phyloP scores from a whole-genome alignment of 179 eudicot species.

The Kewa caespitosa region DNA sequence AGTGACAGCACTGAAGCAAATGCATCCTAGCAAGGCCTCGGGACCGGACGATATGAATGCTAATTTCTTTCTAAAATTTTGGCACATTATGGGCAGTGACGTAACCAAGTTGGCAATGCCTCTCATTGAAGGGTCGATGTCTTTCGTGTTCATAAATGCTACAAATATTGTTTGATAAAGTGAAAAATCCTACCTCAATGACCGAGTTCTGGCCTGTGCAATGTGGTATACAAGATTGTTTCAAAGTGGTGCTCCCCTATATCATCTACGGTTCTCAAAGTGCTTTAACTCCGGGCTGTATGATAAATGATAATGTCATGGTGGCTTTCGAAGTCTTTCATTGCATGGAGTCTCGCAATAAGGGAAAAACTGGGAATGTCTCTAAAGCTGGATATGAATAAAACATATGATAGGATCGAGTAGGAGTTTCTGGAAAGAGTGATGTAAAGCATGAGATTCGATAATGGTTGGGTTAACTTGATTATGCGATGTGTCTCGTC shows the following conservation, averaged over 20 bases:
- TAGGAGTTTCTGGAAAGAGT: neutral
- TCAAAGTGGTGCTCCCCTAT: neutral
- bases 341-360: neutral
- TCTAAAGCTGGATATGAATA: neutral
- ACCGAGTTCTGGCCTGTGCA: neutral
- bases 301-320: neutral
- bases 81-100: neutral
- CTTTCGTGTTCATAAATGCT: neutral
- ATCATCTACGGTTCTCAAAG: neutral
- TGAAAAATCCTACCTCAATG: neutral
- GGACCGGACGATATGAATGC: slow-evolving; percentile 3
- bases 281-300: neutral
- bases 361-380: neutral
- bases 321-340: neutral
- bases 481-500: neutral
- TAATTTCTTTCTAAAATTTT: neutral
- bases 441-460: neutral
- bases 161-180: neutral
- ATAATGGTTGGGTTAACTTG: neutral
- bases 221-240: neutral
- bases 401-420: neutral
- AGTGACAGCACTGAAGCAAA: neutral
- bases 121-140: neutral
- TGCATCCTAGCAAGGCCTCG: neutral
- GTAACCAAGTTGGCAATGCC: neutral